A percentile compares a stretch with the other conserved stretches of the same genome.
Conservation (phyloP, 148 eudicot genomes). For the Vaccinium darrowii region DNA sequence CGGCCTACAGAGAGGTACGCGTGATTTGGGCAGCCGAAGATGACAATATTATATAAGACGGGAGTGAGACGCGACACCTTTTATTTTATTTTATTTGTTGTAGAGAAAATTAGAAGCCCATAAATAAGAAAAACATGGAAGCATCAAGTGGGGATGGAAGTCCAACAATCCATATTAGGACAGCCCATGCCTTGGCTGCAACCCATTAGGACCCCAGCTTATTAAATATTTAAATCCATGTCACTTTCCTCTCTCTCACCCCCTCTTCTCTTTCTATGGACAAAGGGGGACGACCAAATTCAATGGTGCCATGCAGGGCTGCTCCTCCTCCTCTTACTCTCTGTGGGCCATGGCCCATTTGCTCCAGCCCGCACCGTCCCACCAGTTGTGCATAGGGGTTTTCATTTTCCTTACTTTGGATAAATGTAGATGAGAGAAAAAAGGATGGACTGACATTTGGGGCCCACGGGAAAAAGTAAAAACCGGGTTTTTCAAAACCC, state of each 20-base stretch:
- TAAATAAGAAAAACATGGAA: not conserved
- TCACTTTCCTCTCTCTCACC: not conserved
- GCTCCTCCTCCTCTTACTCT: conserved; percentile 4
- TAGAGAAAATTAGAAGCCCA: not conserved
- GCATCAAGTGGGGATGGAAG: not conserved
- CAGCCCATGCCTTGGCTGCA: conserved; percentile 19
- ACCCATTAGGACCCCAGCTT: not conserved
- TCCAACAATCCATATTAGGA: conserved; percentile 8
- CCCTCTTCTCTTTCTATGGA: conserved; percentile 1
- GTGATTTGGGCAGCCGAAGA: too few species aligned
- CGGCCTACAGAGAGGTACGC: too few species aligned
- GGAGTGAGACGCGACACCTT: not conserved
- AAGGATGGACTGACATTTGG: too few species aligned
- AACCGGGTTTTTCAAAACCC: too few species aligned
- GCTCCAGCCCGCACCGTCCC: not conserved
- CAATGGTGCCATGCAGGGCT: conserved; percentile 15
- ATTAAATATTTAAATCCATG: not conserved
- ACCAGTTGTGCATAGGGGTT: not conserved
- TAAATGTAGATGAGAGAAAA: not conserved
- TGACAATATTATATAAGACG: too few species aligned
- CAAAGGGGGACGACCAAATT: conserved; percentile 11
- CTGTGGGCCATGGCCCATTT: conserved; percentile 5
- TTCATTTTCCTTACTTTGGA: not conserved
- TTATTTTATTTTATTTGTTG: not conserved
- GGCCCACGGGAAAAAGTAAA: too few species aligned